phyloP scores from a whole-genome alignment of 2,329 filamentous ascomycete species.

The Ophiocordyceps camponoti-leonardi region DNA sequence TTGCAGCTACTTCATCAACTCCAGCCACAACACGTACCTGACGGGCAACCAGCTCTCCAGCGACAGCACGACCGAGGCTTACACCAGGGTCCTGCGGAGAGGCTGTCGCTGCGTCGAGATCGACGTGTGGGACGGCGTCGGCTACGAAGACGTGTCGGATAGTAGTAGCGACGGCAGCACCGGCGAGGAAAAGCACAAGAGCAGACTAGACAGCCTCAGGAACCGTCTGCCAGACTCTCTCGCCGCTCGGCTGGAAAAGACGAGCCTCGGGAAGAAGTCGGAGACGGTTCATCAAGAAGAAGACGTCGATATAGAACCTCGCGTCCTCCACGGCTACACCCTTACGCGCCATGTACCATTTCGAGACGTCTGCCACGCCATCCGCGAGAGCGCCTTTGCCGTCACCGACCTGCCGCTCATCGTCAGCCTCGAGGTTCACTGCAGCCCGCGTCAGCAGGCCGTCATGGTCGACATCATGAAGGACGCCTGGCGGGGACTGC shows the following conservation, averaged over 20 bases:
- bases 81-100: conserved; percentile 66
- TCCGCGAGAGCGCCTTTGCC: conserved; percentile 62
- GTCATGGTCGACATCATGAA: conserved; percentile 88
- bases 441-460: conserved; percentile 61
- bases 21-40: conserved; percentile 90
- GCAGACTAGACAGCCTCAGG: conserved; percentile 44
- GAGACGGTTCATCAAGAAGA: conserved; percentile 2
- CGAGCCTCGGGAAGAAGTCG: conserved; percentile 21
- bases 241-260: conserved; percentile 28
- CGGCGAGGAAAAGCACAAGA: conserved; percentile 30
- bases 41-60: conserved; percentile 78
- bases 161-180: conserved; percentile 28
- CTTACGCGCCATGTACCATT: conserved; percentile 80
- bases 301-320: conserved; percentile 40
- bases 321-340: conserved; percentile 77
- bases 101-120: conserved; percentile 88
- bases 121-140: conserved; percentile 85
- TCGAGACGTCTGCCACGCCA: conserved; percentile 66
- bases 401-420: conserved; percentile 71
- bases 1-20: conserved; percentile 85
- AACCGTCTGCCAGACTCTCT: conserved; percentile 31
- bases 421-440: conserved; percentile 87
- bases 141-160: conserved; percentile 49
- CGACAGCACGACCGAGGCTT: conserved; percentile 72
- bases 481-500: conserved; percentile 57